Base-by-base conservation (phyloP, 495 filamentous ascomycete species). In the Penicillium silybi region DNA sequence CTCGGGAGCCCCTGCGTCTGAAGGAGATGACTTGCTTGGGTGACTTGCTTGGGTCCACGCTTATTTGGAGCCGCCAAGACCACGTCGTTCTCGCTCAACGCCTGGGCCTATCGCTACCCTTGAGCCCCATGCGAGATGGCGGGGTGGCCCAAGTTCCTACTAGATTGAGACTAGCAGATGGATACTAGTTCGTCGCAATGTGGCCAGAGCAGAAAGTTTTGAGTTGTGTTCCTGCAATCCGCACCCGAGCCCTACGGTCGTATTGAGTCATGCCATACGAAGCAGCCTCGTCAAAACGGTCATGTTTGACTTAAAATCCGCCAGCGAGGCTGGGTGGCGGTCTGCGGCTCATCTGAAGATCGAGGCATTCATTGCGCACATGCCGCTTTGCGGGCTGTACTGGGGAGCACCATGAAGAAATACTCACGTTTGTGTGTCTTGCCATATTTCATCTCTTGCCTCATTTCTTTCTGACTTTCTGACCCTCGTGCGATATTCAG, bases 211-310 rank as follows among this genome's bases (percentile, higher is more conserved):
- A 25, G 5, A 50, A 53, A 53, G 16, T 48, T 56, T 62, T 60
- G 46, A 50, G 46, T 61, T 50, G 57, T 57, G 48, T 27, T 23
- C 41, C 41, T 13, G 9, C 23, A 42, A 42, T 57, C 37, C 43
- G 56, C 51, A 42, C 54, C 37, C 43, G 56, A 52, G 44, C 41
- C 56, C 46, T 43, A 27, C 27, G 34, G 61, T 64, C 44, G 37
- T 49, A 64, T 46, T 41, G 52, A 56, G 55, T 50, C 58, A 64
- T 64, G 44, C 61, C 61, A 52, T 25, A 40, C 17, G 32, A 20
- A 32, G 44, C 34, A 48, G 52, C 56, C 51, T 59, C 39, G 29
- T 57, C 42, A 19, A 20, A 37, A 6, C 19, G 19, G 22, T 25
- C 44, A 18, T 22, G 25, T 42, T 45, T 46, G 53, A 55, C 37